A percentile compares a stretch with the other conserved stretches of the same genome.
These are phyloP conservation scores for Plenodomus lindquistii DNA, from an alignment of 2,329 filamentous ascomycete genomes.

Conservation along the genomic window DNA sequence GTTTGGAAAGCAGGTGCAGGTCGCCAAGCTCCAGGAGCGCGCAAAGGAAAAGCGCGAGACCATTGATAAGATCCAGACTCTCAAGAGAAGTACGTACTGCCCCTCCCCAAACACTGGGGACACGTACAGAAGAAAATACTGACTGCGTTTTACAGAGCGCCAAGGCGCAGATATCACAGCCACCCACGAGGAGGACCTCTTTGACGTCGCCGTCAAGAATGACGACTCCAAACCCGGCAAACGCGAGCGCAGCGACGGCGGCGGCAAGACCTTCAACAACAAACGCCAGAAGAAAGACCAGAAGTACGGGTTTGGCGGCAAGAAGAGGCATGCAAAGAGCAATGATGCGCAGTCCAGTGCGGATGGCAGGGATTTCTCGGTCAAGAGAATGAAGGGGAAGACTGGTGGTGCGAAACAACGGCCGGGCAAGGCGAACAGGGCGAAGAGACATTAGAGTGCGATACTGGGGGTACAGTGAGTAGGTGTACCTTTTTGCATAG, in stretches of 20 bases:
- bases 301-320: conserved; percentile 94
- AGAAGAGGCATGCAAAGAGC: conserved; percentile 90
- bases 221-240: conserved; percentile 52
- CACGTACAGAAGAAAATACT: conserved; percentile 22
- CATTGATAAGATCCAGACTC: conserved; percentile 88
- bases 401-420: conserved; percentile 33
- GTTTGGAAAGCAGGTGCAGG: conserved; percentile 97
- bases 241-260: conserved; percentile 39
- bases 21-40: conserved; percentile 92
- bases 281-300: conserved; percentile 94
- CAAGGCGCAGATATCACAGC: conserved; percentile 70
- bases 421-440: conserved; percentile 41
- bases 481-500: conserved; percentile 11
- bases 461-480: not conserved
- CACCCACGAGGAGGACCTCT: conserved; percentile 79
- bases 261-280: conserved; percentile 52
- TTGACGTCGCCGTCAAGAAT: conserved; percentile 76
- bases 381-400: conserved; percentile 78
- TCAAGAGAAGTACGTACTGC: conserved; percentile 80
- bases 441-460: conserved; percentile 34
- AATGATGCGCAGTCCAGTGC: conserved; percentile 82
- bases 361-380: conserved; percentile 79
- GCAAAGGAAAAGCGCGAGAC: conserved; percentile 91
- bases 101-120: not conserved
- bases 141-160: conserved; percentile 65